Conservation (phyloP, 1,284 basidiomycete species). For the Ganoderma resinaceum region DNA sequence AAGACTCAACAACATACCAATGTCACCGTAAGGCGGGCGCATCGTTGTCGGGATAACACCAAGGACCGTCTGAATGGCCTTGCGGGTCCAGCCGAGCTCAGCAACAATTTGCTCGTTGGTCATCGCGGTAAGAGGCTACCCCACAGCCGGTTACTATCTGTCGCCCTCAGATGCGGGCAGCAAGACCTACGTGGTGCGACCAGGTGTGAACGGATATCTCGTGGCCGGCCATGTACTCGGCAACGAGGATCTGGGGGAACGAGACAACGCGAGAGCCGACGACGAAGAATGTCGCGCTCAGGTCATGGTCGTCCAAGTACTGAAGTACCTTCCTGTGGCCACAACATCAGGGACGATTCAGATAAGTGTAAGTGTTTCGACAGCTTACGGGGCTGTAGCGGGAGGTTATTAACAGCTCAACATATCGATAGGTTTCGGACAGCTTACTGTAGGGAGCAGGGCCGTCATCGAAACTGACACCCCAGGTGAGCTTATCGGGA, state of each 20-base stretch:
- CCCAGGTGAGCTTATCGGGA: conserved; percentile 84
- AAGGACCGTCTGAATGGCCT: conserved; percentile 78
- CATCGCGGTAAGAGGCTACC: conserved; percentile 78
- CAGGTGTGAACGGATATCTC: conserved; percentile 84
- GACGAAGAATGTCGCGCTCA: conserved; percentile 91
- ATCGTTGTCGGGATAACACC: conserved; percentile 82
- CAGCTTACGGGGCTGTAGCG: conserved; percentile 52
- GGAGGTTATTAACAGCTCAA: conserved; percentile 14
- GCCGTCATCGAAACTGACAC: conserved; percentile 85
- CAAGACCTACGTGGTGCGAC: conserved; percentile 65
- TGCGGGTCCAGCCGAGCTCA: conserved; percentile 92
- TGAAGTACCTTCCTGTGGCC: conserved; percentile 64
- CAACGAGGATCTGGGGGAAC: conserved; percentile 76
- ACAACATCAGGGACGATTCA: not conserved
- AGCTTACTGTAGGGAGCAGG: conserved; percentile 82
- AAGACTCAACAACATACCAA: conserved; percentile 37
- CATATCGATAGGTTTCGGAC: not conserved
- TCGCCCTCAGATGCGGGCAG: not conserved
- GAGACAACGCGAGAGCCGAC: conserved; percentile 91
- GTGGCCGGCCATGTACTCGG: conserved; percentile 88
- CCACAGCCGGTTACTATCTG: not conserved
- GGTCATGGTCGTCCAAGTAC: conserved; percentile 69
- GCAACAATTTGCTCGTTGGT: conserved; percentile 91
- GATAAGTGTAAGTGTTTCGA: not conserved
- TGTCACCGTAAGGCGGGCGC: conserved; percentile 59